Base-by-base conservation (phyloP, 495 filamentous ascomycete species). In the Cetradonia linearis region DNA sequence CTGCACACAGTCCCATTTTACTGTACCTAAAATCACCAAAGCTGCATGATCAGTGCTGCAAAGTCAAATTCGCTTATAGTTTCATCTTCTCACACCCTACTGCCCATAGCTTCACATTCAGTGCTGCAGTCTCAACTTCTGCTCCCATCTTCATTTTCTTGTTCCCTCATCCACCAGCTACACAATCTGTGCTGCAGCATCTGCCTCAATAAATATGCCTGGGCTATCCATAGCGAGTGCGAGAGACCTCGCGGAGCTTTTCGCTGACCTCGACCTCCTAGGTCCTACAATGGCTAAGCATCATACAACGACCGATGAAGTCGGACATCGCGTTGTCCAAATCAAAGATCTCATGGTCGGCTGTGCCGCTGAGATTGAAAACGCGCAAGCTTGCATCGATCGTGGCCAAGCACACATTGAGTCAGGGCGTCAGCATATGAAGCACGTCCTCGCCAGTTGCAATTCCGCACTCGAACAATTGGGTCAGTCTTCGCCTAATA, bases 181-280 rank as follows among this genome's bases (percentile, higher is more conserved):
- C 4, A 30, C 0, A 36, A 33, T 23, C 9, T 20, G n/a, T 36
- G 1, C n/a, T 23, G 13, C 27, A 34, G 13, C 3, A n/a, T 36
- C 31, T 34, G 11, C 50, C 18, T 54, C n/a, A 20, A 30, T n/a
- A 13, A 54, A 0, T 11, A 54, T 54, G 31, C 50, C 30, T 18
- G 50, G 30, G n/a, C 20, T 34, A 31, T 30, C n/a, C 5, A 5
- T 9, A 5, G 34, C 31, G 18, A 13, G 18, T 2, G 31, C 7
- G 31, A 54, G 31, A 0, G 10, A 40, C 20, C 16, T 53, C 20
- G 1, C n/a, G 28, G 57, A 38, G 13, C 16, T 23, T 16, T 8
- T 52, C 34, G 36, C 47, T 59, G 25, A 59, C 34, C 46, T 59
- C 20, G 34, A 13, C 16, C 34, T 59, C 49, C 16, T 27, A 52